These are phyloP conservation scores for Orychophragmus violaceus DNA, from an alignment of 345 rosid species.

Conservation along the genomic window DNA sequence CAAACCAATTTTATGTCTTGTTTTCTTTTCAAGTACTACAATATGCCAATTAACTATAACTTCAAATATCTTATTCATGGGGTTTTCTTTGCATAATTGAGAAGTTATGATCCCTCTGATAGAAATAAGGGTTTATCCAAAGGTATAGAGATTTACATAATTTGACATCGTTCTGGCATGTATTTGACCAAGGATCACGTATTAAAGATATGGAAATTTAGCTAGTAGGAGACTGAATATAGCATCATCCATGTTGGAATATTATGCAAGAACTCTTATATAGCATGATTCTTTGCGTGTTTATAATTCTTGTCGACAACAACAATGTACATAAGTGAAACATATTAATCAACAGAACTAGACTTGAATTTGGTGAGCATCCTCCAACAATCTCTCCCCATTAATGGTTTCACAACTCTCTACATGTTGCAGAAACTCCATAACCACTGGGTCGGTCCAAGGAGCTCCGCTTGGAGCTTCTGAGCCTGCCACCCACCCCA, in stretches of 20 bases:
- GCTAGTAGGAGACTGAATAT: not conserved
- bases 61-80: not conserved
- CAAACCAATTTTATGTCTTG: too few species aligned
- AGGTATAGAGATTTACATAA: not conserved
- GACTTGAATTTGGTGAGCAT: constrained; percentile 21
- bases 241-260: not conserved
- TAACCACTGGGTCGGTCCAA: constrained; percentile 73
- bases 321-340: not conserved
- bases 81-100: not conserved
- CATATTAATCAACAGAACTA: not conserved
- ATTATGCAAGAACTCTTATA: not conserved
- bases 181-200: not conserved
- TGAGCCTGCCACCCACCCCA: constrained; percentile 85
- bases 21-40: too few species aligned
- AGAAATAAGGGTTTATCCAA: too few species aligned
- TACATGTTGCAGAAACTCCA: constrained; percentile 78
- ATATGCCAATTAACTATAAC: not conserved
- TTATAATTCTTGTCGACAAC: constrained; percentile 4
- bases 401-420: constrained; percentile 25
- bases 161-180: too few species aligned
- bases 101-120: too few species aligned
- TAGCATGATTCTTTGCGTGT: not conserved
- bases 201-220: not conserved
- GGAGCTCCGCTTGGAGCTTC: constrained; percentile 78
- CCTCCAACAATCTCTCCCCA: constrained; percentile 12